Evolutionary conservation across 2,329 filamentous ascomycete species (phyloP), one percentile per base, ranked within the genome.

Genomic region (Monascus ruber): DNA sequence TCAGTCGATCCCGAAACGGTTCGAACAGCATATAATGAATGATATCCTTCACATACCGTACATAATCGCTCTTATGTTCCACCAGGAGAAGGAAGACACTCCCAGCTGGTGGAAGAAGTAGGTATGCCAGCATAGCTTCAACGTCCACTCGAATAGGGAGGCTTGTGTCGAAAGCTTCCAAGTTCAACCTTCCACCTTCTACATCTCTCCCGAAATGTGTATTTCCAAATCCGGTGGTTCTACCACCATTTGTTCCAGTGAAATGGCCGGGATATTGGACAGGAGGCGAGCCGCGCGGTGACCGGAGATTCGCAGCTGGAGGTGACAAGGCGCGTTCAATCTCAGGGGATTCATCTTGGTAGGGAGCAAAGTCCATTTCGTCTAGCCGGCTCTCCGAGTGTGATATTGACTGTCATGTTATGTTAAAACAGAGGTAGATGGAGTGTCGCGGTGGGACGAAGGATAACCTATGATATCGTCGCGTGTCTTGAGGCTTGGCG

Each of bases 1-100:
- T 33, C 10, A 6, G 7, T 9, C 6, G 6, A 17, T 17, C 31
- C 6, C 3, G 17, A 17, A 17, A 17, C 17, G 17, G 17, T 17
- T 17, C 17, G 17, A 17, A 3, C 17, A 17, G 17, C 17, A 17
- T 17, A 17, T 17, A 17, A 17, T 17, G 17, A 17, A 17, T 17
- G 17, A 17, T 25, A 6, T 25, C 27, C 31, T 9, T 10, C 33
- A 51, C 60, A 58, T 65, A 89, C 84, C 91, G 76, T 41, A 98
- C 91, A 63, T 94, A 98, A 65, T 98, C 91, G 57, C 87, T 95
- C 69, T 94, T 91, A 56, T 88, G 79, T 72, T 98, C 91, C 46
- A 89, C 60, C 34, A 96, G 75, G 49, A 98, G 64, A 51, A 98
- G 64, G 48, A 94, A 61, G 25, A 95, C 85, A 3, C 83, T 85